Base-by-base conservation (phyloP, 371 early-diverging fungal species). In the Umbelopsis sp. region DNA sequence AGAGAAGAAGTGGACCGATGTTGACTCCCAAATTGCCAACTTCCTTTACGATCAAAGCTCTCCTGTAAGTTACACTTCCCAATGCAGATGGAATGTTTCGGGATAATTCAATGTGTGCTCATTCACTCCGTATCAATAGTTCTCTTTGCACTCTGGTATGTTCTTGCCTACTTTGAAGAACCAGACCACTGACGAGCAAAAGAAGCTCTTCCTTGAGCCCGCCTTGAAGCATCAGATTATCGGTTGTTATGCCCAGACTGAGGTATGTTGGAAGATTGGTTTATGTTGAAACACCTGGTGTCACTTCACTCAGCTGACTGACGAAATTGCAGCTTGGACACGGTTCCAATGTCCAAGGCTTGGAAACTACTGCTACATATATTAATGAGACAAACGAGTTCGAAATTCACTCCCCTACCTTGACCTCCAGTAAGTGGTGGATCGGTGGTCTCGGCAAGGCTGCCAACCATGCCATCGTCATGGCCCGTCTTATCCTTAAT, bases 351-450 rank as follows among this genome's bases (percentile, higher is more conserved):
- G 88, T 96, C 29, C 88, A 90, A 70, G 91, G 92, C 2, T 84
- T 96, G 51, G 96, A 96, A 76, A 96, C 97, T 22, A 94, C 94
- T 0, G 95, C 96, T 14, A 95, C 96, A 0, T 96, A 86, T 66
- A 77, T 91, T 48, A 82, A 85, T 11, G 92, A 91, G 68, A 89
- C 93, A 14, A 90, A 93, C 66, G 92, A 93, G 76, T 96, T 91
- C 66, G 95, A 93, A 68, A 80, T 96, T 67, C 91, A 96, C 76
- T 91, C 92, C 41, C 95, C 96, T 18, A 86, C 85, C 14, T 77
- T 95, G 50, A 91, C 94, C 48, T 77, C 93, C 10, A 77, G 85
- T 69, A 97, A 97, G 74, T 96, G 94, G 89, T 97, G 97, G 97
- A 91, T 93, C 63, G 97, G 97, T 62, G 92, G 93, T 46, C 75